Base-by-base conservation (phyloP, 2,329 filamentous ascomycete species). In the Ophiostoma australiae region DNA sequence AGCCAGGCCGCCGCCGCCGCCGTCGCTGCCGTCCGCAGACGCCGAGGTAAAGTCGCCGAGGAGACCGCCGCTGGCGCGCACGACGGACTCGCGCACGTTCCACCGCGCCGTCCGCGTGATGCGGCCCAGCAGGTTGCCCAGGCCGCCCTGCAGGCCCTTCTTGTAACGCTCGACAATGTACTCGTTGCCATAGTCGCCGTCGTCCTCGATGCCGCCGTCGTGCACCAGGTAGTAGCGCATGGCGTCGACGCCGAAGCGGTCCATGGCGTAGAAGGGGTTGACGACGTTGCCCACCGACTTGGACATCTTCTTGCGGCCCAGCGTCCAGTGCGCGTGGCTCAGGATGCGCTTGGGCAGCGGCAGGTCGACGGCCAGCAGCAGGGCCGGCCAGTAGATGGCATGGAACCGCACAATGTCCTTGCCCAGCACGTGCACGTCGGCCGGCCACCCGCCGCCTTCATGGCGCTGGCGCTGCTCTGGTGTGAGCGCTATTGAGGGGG, bases 351-450 rank as follows among this genome's bases (percentile, higher is more conserved):
- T 90, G 0, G 95, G 93, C 0, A 91, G 82, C 1, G 92, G 90
- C 4, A 98, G 84, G 69, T 90, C 89, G 17, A 97, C 83, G 1
- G 95, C 94, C 85, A 99, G 90, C 20, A 99, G 88, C 75, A 99
- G 91, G 3, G 95, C 95, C 0, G 95, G 95, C 95, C 96, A 99
- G 83, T 99, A 99, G 67, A 99, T 90, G 79, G 92, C 94, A 79
- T 99, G 96, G 80, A 99, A 99, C 23, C 93, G 90, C 71, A 97
- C 84, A 74, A 99, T 99, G 79, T 99, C 95, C 80, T 99, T 99
- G 68, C 95, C 95, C 70, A 99, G 90, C 35, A 99, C 88, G 66
- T 99, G 95, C 23, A 95, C 85, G 78, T 99, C 90, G 10, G 93
- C 92, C 4, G 95, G 95, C 94, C 95, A 99, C 33, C 91, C 89